Base-by-base conservation (phyloP, 2,329 filamentous ascomycete genomes). In the Penicillium occitanis region DNA sequence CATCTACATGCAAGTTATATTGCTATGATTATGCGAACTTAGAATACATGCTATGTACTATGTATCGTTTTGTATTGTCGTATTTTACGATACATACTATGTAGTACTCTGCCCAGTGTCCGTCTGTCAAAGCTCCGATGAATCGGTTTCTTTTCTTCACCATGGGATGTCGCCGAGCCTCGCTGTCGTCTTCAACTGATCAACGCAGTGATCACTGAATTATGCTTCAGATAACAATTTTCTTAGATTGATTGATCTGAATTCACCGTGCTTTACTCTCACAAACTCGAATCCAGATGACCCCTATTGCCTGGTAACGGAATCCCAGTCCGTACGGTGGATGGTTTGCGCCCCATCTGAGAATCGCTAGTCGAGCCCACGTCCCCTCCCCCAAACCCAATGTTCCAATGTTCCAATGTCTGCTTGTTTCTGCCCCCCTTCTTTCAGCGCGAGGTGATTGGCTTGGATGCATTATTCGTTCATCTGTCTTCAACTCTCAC, bases 271-370 rank as follows among this genome's bases (percentile, higher is more conserved):
- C 44, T 11, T 17, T 51, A 14, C 19, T 51, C 48, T 30, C 11
- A 17, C 17, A n/a, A 10, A n/a, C 2, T 19, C 51, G 35, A 35
- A 35, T 5, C 35, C 35, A 14, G n/a, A 25, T 25, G 33, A 40
- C 53, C 33, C 53, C 53, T 57, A 57, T 57, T 55, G 3, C 44
- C 35, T 46, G 40, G 37, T 60, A 19, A 30, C 57, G 57, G 57
- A 57, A 10, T 40, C 30, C 53, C 25, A 17, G 30, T 55, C 51
- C 51, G 51, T 55, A 19, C 13, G n/a, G 14, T 40, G 19, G 37
- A 51, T 53, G 55, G 37, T 60, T 46, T 60, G 57, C 57, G 57
- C 57, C 57, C 57, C 57, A 60, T 60, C 40, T 59, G 19, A 30
- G 57, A 46, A 44, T 60, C 57, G 37, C 57, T 60, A 60, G 57